phyloP scores from a whole-genome alignment of 164 flowering plant species.

The Annona cherimola region DNA sequence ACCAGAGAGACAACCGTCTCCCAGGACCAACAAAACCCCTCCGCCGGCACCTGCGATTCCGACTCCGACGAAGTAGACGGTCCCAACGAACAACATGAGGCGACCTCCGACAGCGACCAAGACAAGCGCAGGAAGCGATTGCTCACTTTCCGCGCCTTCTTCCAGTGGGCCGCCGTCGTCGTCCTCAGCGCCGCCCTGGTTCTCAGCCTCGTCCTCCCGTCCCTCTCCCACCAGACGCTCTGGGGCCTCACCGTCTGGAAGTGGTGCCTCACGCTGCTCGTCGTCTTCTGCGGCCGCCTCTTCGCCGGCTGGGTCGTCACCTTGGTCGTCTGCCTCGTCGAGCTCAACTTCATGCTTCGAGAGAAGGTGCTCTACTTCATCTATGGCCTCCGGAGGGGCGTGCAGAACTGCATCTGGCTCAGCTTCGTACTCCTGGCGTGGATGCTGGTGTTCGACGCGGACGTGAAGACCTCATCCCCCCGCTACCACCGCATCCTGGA shows the following conservation, averaged over 20 bases:
- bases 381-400: slow-evolving; percentile 33
- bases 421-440: slow-evolving; percentile 33
- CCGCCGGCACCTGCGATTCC: neutral
- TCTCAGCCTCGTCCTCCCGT: slow-evolving; percentile 17
- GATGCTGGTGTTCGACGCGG: slow-evolving; percentile 29
- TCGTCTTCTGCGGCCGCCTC: slow-evolving; percentile 34
- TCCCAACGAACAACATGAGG: neutral
- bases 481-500: neutral
- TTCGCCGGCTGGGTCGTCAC: slow-evolving; percentile 33
- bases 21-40: neutral
- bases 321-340: slow-evolving; percentile 36
- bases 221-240: neutral
- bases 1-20: neutral
- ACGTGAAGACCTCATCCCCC: slow-evolving; percentile 12
- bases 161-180: slow-evolving; percentile 26
- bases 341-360: slow-evolving; percentile 40
- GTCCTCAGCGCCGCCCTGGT: slow-evolving; percentile 20
- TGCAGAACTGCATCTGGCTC: slow-evolving; percentile 42
- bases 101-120: neutral
- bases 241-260: slow-evolving; percentile 38
- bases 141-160: slow-evolving; percentile 9
- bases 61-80: neutral
- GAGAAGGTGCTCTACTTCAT: slow-evolving; percentile 47
- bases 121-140: slow-evolving; percentile 11
- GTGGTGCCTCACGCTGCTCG: slow-evolving; percentile 40